These are phyloP conservation scores for Diplodia mutila DNA, from an alignment of 2,329 filamentous ascomycete species.

Conservation along the genomic window DNA sequence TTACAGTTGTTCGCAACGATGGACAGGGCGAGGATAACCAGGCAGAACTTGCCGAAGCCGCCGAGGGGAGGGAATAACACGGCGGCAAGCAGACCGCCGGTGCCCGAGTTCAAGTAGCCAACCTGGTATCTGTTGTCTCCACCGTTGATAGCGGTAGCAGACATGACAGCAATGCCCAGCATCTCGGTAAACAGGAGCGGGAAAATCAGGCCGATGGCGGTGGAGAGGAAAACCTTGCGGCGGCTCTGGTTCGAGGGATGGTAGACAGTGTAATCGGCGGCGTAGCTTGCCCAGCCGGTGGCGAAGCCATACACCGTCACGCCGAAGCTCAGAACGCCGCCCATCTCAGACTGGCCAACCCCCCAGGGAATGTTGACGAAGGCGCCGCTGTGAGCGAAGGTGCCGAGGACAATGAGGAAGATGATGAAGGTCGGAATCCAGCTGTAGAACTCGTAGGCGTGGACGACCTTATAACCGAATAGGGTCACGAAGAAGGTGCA, in stretches of 20 bases:
- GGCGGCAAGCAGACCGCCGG: constrained; percentile 69
- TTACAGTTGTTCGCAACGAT: constrained; percentile 67
- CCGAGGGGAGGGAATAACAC: constrained; percentile 67
- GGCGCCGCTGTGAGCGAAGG: constrained; percentile 68
- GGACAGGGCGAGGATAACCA: constrained; percentile 67
- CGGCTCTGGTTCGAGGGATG: constrained; percentile 66
- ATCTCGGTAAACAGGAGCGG: constrained; percentile 75
- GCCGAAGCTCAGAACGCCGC: constrained; percentile 66
- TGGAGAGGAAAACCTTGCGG: constrained; percentile 68
- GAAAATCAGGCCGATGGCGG: constrained; percentile 70
- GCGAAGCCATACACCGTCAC: constrained; percentile 70
- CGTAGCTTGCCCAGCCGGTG: constrained; percentile 74
- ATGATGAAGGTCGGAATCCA: constrained; percentile 76
- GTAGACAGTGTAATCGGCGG: constrained; percentile 81
- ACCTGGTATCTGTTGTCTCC: constrained; percentile 58
- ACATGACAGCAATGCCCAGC: constrained; percentile 71
- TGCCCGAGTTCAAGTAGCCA: constrained; percentile 61
- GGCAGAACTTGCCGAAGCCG: constrained; percentile 72
- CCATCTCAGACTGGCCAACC: constrained; percentile 62
- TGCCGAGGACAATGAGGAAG: constrained; percentile 71
- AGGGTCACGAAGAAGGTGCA: constrained; percentile 71
- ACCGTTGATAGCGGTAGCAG: constrained; percentile 61
- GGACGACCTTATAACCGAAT: constrained; percentile 76
- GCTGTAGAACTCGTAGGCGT: constrained; percentile 74
- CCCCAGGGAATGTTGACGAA: constrained; percentile 67